Evolutionary conservation across 352 stramenopile species (phyloP).

Genomic region (Phytopythium sindhum): DNA sequence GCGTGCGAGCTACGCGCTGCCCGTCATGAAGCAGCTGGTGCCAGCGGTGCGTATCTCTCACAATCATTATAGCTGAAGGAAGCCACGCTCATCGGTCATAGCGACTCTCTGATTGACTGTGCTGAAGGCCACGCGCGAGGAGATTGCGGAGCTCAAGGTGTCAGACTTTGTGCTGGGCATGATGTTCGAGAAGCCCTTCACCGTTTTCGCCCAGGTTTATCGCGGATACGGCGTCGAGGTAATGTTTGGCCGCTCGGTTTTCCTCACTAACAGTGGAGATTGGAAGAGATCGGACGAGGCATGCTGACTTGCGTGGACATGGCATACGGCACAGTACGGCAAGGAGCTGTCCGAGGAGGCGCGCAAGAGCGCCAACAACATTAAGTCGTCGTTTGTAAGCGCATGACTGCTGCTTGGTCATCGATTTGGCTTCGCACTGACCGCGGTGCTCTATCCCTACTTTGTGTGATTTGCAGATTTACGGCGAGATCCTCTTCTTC

Average conservation of each 20-base stretch:
- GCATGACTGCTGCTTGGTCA: neutral
- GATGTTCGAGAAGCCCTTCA: conserved; percentile 75
- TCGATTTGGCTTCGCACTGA: neutral
- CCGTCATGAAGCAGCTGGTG: conserved; percentile 65
- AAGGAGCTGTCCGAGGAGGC: conserved; percentile 82
- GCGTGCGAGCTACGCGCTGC: conserved; percentile 39
- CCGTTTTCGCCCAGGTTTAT: conserved; percentile 57
- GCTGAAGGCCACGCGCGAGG: conserved; percentile 46
- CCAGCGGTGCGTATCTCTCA: conserved; percentile 33
- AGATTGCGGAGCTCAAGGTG: conserved; percentile 74
- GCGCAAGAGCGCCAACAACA: conserved; percentile 69
- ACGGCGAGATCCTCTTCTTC: conserved; percentile 85
- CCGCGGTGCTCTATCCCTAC: neutral
- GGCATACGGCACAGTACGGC: conserved; percentile 41
- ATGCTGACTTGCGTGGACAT: neutral
- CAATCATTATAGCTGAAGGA: no score
- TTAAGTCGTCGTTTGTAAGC: conserved; percentile 78
- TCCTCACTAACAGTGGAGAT: neutral
- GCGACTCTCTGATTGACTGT: neutral
- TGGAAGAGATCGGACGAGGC: neutral
- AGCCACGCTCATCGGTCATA: neutral
- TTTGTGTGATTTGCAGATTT: conserved; percentile 42
- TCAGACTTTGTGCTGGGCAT: conserved; percentile 78
- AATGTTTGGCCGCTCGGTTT: neutral
- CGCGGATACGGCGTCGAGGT: conserved; percentile 64